Percentiles rank a stretch among this genome's conserved stretches.
phyloP scores from a whole-genome alignment of 192 early-diverging fungal species.

The Coemansia guatemalensis region DNA sequence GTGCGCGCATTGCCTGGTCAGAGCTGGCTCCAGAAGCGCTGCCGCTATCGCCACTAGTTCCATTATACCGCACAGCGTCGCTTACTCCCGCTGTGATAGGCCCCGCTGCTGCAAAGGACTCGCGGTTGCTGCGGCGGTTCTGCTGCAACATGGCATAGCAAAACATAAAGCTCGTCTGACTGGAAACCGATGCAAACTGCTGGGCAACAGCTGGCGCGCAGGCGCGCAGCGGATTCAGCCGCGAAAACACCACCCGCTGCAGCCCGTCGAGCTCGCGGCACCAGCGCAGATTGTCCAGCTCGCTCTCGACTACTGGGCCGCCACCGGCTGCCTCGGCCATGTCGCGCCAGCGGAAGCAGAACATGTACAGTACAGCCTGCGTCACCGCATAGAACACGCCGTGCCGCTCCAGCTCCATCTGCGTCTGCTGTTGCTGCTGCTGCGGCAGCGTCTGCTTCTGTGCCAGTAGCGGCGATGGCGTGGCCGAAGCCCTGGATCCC shows the following conservation, averaged over 20 bases:
- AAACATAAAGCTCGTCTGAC: slow-evolving; percentile 82
- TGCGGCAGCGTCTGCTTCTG: not conserved
- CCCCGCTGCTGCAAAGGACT: not conserved
- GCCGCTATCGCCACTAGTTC: not conserved
- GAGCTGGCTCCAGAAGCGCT: slow-evolving; percentile 2
- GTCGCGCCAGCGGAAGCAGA: slow-evolving; percentile 93
- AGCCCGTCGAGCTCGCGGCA: slow-evolving; percentile 65
- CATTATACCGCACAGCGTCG: no score
- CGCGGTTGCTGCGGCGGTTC: slow-evolving; percentile 43
- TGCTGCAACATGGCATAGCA: slow-evolving; percentile 76
- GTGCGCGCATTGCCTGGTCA: slow-evolving; percentile 35
- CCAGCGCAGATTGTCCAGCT: slow-evolving; percentile 54
- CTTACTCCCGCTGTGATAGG: not conserved
- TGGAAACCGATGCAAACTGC: slow-evolving; percentile 83
- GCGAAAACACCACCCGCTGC: slow-evolving; percentile 72
- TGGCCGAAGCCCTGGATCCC: not conserved
- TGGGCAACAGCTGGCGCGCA: slow-evolving; percentile 76
- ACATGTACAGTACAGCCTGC: slow-evolving; percentile 89
- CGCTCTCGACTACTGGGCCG: slow-evolving; percentile 28
- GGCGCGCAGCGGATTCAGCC: slow-evolving; percentile 74
- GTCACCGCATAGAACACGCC: slow-evolving; percentile 84
- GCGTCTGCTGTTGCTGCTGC: not conserved
- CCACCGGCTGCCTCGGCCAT: slow-evolving; percentile 54
- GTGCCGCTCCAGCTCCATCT: slow-evolving; percentile 62
- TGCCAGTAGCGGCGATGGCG: no score